Evolutionary conservation across 345 rosid species (phyloP).

Genomic region (Linum usitatissimum): DNA sequence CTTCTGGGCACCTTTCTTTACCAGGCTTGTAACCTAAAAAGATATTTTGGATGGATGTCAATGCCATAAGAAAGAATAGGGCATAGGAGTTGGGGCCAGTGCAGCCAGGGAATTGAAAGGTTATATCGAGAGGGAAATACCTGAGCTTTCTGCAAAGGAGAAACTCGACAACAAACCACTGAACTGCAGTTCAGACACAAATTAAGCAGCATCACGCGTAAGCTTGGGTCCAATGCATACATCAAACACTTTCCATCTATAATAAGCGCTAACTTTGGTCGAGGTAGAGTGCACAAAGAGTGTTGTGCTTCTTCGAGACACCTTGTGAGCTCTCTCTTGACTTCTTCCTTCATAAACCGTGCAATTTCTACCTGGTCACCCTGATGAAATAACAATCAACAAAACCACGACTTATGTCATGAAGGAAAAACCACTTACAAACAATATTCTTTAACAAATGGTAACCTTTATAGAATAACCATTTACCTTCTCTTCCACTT

Average conservation of each 20-base stretch:
- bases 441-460: conserved; percentile 6
- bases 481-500: conserved; percentile 84
- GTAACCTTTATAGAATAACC: conserved; percentile 8
- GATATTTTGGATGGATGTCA: background rate
- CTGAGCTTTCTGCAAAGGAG: conserved; percentile 99
- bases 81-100: background rate
- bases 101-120: conserved; percentile 5
- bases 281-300: conserved; percentile 37
- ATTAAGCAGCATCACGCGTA: conserved; percentile 75
- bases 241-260: conserved; percentile 98
- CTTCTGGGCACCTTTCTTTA: conserved; percentile 90
- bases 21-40: conserved; percentile 84
- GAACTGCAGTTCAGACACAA: conserved; percentile 91
- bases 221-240: conserved; percentile 85
- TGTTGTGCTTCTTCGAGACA: conserved; percentile 82
- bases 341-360: conserved; percentile 76
- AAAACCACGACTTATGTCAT: background rate
- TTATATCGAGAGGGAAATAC: conserved; percentile 27
- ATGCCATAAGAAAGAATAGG: background rate
- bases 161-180: conserved; percentile 98
- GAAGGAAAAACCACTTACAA: background rate
- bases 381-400: conserved; percentile 27
- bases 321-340: conserved; percentile 55
- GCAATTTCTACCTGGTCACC: conserved; percentile 96
- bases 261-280: conserved; percentile 76